Conservation (phyloP, 768 basidiomycete species). For the Macrolepiota dolichaula region DNA sequence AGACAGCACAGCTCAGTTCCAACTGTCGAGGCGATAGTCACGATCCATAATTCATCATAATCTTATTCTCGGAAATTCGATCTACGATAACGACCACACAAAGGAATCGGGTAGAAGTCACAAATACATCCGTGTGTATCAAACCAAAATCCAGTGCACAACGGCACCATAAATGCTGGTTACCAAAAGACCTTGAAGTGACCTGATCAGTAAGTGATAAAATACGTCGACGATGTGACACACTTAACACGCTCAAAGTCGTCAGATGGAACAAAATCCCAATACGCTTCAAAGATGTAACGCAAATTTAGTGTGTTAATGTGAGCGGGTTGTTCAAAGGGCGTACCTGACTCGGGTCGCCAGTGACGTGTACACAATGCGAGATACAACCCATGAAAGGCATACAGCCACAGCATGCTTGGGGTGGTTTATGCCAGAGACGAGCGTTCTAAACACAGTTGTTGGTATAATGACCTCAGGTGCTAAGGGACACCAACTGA, state of each 20-base stretch:
- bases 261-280: background rate
- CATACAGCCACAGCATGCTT: background rate
- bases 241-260: background rate
- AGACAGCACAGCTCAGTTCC: no score
- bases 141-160: background rate
- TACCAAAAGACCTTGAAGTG: background rate
- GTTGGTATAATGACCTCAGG: background rate
- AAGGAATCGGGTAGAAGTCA: no score
- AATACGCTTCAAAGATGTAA: background rate
- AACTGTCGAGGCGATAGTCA: no score
- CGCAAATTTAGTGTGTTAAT: background rate
- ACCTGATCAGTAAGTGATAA: background rate
- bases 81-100: background rate
- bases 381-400: background rate
- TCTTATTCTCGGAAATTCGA: background rate
- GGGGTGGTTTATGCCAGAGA: constrained; percentile 3
- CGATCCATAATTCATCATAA: background rate
- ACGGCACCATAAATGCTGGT: background rate
- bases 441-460: background rate
- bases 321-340: background rate
- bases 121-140: background rate
- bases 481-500: constrained; percentile 15
- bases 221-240: background rate
- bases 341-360: constrained; percentile 10
- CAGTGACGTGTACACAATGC: constrained; percentile 8